Evolutionary conservation across 352 stramenopile genomes (phyloP).

Genomic region (Phytophthora pistaciae): DNA sequence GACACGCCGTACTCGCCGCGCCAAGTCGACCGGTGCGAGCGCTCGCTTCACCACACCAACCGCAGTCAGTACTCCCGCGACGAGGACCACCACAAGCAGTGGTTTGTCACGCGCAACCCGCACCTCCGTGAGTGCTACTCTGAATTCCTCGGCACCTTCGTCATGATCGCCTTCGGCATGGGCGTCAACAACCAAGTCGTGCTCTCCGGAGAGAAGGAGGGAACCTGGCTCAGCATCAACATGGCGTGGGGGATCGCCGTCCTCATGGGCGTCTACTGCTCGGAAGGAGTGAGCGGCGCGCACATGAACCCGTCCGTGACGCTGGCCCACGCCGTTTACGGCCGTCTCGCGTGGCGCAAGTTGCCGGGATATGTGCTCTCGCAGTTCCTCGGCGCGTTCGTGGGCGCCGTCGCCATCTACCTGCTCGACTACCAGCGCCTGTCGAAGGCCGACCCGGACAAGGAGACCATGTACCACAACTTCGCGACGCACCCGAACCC

Average conservation of each 20-base stretch:
- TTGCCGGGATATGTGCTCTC: conserved; percentile 50
- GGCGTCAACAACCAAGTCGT: conserved; percentile 73
- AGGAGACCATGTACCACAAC: conserved; percentile 46
- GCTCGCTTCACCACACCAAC: conserved; percentile 43
- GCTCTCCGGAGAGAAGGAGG: conserved; percentile 52
- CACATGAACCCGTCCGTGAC: conserved; percentile 76
- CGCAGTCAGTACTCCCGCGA: conserved; percentile 36
- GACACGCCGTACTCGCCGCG: conserved; percentile 27
- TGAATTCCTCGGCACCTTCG: conserved; percentile 58
- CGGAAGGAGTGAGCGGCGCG: conserved; percentile 57
- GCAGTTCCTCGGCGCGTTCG: conserved; percentile 55
- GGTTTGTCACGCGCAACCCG: conserved; percentile 33
- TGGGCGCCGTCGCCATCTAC: conserved; percentile 50
- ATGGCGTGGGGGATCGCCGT: conserved; percentile 59
- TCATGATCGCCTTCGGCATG: conserved; percentile 66
- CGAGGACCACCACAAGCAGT: conserved; percentile 28
- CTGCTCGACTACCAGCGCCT: conserved; percentile 61
- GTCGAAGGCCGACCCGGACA: conserved; percentile 52
- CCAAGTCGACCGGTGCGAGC: conserved; percentile 30
- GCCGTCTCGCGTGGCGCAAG: conserved; percentile 55
- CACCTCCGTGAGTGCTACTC: conserved; percentile 52
- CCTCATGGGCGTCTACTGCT: conserved; percentile 67
- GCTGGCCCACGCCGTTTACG: conserved; percentile 56
- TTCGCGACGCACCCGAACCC: conserved; percentile 62
- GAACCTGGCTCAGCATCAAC: conserved; percentile 74